These are phyloP conservation scores for Rosa hybrid DNA, from an alignment of 331 rosid genomes.

Conservation along the genomic window DNA sequence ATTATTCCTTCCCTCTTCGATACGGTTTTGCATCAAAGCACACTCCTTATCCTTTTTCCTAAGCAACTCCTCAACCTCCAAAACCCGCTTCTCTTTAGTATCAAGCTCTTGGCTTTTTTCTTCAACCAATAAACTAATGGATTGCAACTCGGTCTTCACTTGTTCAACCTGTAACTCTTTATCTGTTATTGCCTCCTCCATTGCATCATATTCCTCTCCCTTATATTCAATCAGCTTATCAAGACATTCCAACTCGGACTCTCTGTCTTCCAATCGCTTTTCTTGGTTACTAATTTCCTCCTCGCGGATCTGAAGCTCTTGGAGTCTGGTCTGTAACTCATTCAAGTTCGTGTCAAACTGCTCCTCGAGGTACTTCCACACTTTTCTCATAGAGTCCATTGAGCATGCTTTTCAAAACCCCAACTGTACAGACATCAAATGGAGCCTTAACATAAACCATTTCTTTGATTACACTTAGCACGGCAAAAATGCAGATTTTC, in stretches of 20 bases:
- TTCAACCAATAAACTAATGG: neutral
- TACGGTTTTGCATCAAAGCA: neutral
- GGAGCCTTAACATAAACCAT: too few species aligned
- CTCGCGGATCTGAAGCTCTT: slow-evolving; percentile 25
- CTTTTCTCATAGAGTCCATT: too few species aligned
- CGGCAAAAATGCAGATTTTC: too few species aligned
- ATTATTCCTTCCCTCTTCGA: neutral
- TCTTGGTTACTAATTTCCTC: slow-evolving; percentile 9
- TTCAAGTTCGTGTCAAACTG: too few species aligned
- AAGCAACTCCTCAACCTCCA: slow-evolving; percentile 17
- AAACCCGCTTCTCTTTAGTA: slow-evolving; percentile 18
- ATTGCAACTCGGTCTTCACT: neutral
- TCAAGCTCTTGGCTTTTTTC: slow-evolving; percentile 41
- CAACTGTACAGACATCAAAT: too few species aligned
- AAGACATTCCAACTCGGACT: neutral
- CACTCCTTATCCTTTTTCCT: slow-evolving; percentile 28
- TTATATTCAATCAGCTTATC: too few species aligned
- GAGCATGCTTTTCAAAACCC: too few species aligned
- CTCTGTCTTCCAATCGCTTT: neutral
- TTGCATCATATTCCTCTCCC: neutral
- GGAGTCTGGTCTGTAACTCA: neutral
- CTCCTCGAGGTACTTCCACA: too few species aligned
- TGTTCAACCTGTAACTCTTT: neutral
- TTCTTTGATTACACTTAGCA: too few species aligned
- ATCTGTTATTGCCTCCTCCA: neutral